Conservation (phyloP, 306 rosid species). For the Pachyrhizus erosus region DNA sequence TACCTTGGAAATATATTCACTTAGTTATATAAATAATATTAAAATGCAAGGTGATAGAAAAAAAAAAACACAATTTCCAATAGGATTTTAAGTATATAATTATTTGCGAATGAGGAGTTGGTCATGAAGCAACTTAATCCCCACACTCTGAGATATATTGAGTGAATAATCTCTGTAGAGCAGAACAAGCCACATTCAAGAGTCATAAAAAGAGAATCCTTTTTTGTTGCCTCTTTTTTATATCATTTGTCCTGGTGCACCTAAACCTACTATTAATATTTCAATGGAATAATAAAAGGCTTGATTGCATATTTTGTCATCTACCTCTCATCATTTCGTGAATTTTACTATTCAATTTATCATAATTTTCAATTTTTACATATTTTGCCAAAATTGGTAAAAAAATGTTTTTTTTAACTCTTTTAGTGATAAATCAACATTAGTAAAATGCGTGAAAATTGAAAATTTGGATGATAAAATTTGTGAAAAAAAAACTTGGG, state of each 20-base stretch:
- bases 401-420: too few relatives aligned
- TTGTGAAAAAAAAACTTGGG: too few relatives aligned
- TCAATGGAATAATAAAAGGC: constrained; percentile 29
- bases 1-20: not conserved
- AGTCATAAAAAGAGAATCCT: not conserved
- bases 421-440: too few relatives aligned
- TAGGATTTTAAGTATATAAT: not conserved
- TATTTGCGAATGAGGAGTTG: not conserved
- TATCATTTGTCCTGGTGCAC: constrained; percentile 7
- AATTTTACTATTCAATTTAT: too few relatives aligned
- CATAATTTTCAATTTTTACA: too few relatives aligned
- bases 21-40: constrained; percentile 23
- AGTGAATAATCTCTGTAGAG: constrained; percentile 1
- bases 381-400: too few relatives aligned
- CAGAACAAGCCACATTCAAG: constrained; percentile 24
- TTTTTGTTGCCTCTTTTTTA: not conserved
- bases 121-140: not conserved
- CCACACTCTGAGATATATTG: not conserved
- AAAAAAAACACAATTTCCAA: not conserved
- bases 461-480: too few relatives aligned
- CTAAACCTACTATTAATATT: constrained; percentile 20
- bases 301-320: too few relatives aligned
- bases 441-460: too few relatives aligned
- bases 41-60: constrained; percentile 22
- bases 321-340: too few relatives aligned